A percentile compares a stretch with the other conserved stretches of the same genome.
These are phyloP conservation scores for Plicaturopsis crispa DNA, from an alignment of 768 basidiomycete genomes.

Conservation along the genomic window DNA sequence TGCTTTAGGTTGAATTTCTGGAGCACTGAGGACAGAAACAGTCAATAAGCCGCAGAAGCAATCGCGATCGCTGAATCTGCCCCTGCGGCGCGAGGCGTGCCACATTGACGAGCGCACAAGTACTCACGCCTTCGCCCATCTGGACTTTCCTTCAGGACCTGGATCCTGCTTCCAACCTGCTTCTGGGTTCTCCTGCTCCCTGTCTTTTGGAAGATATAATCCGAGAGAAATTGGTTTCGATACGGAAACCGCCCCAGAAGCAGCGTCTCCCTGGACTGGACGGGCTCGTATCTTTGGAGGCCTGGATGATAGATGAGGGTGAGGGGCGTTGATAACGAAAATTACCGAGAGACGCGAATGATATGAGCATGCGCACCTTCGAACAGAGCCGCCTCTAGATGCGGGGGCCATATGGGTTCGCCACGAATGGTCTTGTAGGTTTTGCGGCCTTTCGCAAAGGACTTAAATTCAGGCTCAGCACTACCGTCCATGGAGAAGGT, in stretches of 20 bases:
- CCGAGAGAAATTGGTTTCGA: constrained; percentile 75
- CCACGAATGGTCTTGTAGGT: constrained; percentile 71
- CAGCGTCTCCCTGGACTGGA: constrained; percentile 65
- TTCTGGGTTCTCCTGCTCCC: constrained; percentile 68
- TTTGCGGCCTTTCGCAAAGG: constrained; percentile 62
- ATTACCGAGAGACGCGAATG: constrained; percentile 1
- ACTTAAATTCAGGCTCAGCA: constrained; percentile 50
- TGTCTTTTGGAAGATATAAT: constrained; percentile 64
- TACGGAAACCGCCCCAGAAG: constrained; percentile 71
- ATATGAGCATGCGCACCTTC: constrained; percentile 49
- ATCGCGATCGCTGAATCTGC: too few species aligned
- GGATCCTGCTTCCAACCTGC: constrained; percentile 75
- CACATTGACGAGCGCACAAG: constrained; percentile 1
- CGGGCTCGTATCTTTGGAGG: constrained; percentile 64
- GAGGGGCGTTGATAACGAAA: constrained; percentile 4
- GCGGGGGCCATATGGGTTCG: constrained; percentile 75
- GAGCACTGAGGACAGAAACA: too few species aligned
- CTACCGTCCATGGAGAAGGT: too few species aligned
- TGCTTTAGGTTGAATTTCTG: too few species aligned
- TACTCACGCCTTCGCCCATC: constrained; percentile 64
- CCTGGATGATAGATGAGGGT: constrained; percentile 31
- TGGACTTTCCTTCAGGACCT: constrained; percentile 69
- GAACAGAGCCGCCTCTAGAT: constrained; percentile 69
- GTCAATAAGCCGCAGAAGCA: too few species aligned
- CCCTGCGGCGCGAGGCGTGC: too few species aligned